Evolutionary conservation across 176 grass and related monocot genomes (phyloP).

Genomic region (Phragmites australis): DNA sequence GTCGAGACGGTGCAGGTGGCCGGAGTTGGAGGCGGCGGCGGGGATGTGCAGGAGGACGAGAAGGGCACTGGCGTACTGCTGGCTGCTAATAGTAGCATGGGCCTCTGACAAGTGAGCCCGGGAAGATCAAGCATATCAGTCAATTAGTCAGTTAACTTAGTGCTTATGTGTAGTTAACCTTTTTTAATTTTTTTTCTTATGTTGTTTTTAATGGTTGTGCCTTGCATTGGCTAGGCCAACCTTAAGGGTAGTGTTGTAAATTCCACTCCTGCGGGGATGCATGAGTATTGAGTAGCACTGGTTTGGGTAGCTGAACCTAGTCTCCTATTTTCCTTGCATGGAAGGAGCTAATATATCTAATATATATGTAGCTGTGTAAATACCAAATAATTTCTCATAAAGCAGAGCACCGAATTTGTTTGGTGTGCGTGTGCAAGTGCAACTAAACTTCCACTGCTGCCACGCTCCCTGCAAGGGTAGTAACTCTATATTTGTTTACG

Average conservation of each 20-base stretch:
- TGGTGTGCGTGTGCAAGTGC: background rate
- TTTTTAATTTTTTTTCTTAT: background rate
- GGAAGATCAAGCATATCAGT: background rate
- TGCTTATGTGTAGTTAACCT: slow-evolving; percentile 19
- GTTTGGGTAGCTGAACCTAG: background rate
- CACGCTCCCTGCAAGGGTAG: too few species aligned
- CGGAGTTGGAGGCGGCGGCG: slow-evolving; percentile 30
- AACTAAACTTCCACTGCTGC: background rate
- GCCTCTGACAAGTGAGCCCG: background rate
- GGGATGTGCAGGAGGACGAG: slow-evolving; percentile 34
- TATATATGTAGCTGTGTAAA: slow-evolving; percentile 13
- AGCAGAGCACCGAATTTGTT: background rate
- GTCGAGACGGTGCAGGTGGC: slow-evolving; percentile 47
- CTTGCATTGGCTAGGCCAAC: background rate
- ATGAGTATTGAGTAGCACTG: background rate
- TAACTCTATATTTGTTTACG: too few species aligned
- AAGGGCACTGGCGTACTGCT: slow-evolving; percentile 16
- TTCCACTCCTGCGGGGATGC: slow-evolving; percentile 20
- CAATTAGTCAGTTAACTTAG: slow-evolving; percentile 35
- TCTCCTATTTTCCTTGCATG: background rate
- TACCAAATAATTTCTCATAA: background rate
- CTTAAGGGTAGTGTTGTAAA: background rate
- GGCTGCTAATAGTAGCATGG: slow-evolving; percentile 7
- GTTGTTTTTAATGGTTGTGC: background rate
- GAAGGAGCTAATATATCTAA: background rate